Evolutionary conservation across 805 yeast genomes (phyloP), one percentile per base, ranked within the genome.

Genomic region (Lachancea fermentati): DNA sequence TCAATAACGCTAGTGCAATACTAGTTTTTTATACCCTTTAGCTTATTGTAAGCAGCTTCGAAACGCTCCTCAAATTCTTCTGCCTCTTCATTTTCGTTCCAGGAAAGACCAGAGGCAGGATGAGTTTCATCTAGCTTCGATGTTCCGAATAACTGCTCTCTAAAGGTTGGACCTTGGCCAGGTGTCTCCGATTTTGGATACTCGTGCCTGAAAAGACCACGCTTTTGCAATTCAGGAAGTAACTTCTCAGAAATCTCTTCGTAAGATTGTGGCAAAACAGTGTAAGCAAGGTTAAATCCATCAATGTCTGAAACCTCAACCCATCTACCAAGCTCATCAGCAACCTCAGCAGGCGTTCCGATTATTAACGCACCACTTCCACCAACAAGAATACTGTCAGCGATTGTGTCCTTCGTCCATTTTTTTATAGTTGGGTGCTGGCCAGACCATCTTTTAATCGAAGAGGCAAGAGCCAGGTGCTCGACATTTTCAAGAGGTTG

Each of bases 201-300:
- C 34, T 67, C 70, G 7, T 55, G 50, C 62, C 66, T 60, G n/a
- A 52, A 54, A 13, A 58, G 50, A 3, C 67, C 68, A 32, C 66
- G 52, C 14, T 39, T 44, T 45, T 56, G 57, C 30, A 65, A 50
- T 39, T 58, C 69, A 6, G 70, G 69, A 25, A 65, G 41, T 31
- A 66, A 48, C 24, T 44, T 45, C 9, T 66, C 61, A 18, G 66
- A 66, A 31, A 68, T 46, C 11, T 69, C 70, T 43, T 63, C 65
- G 34, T 63, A 58, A 4, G 65, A 47, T 3, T 62, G 66, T 16
- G 69, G 71, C 15, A 56, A 47, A 7, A 65, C 53, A 1, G 71
- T 63, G 45, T 66, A 62, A 2, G 64, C 60, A 33, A 69, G 50
- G 41, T 69, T 69, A 48, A 69, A 67, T 0, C 74, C 74, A 44